phyloP scores from a whole-genome alignment of 345 rosid genomes.

The Leavenworthia alabamica region DNA sequence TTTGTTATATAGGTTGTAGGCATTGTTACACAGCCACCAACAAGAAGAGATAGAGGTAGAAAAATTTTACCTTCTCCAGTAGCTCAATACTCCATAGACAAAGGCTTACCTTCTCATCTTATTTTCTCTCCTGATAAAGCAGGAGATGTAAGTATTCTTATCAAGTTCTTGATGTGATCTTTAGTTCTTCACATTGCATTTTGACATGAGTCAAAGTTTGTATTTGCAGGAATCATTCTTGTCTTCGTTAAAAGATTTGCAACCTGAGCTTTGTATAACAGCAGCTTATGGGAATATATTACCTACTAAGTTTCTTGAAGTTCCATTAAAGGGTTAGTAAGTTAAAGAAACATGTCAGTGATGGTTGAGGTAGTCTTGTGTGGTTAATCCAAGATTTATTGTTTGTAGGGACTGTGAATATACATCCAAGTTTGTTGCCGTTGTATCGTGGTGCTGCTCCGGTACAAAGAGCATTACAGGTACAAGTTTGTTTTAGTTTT shows the following conservation, averaged over 20 bases:
- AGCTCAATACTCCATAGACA: constrained; percentile 72
- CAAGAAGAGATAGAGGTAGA: constrained; percentile 76
- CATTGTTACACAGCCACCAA: constrained; percentile 83
- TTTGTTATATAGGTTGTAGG: constrained; percentile 70
- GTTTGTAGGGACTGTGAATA: constrained; percentile 77
- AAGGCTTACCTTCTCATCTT: constrained; percentile 68
- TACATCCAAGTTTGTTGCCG: constrained; percentile 90
- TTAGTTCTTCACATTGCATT: too few species aligned
- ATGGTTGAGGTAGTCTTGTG: not conserved
- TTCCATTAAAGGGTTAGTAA: constrained; percentile 72
- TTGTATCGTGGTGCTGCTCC: constrained; percentile 95
- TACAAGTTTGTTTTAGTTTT: not conserved
- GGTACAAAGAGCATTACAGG: constrained; percentile 89
- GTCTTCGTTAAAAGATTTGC: constrained; percentile 58
- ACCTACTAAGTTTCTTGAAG: constrained; percentile 72
- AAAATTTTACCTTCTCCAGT: constrained; percentile 74
- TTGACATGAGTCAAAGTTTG: too few species aligned
- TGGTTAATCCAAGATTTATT: not conserved
- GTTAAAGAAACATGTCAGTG: not conserved
- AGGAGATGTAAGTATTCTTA: constrained; percentile 59
- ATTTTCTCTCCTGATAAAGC: constrained; percentile 82
- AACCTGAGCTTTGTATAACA: constrained; percentile 86
- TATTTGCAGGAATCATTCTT: constrained; percentile 59
- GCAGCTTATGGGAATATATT: constrained; percentile 95
- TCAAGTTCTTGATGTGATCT: too few species aligned